Evolutionary conservation across 148 eudicot species (phyloP).

Genomic region (Cornus suecica): DNA sequence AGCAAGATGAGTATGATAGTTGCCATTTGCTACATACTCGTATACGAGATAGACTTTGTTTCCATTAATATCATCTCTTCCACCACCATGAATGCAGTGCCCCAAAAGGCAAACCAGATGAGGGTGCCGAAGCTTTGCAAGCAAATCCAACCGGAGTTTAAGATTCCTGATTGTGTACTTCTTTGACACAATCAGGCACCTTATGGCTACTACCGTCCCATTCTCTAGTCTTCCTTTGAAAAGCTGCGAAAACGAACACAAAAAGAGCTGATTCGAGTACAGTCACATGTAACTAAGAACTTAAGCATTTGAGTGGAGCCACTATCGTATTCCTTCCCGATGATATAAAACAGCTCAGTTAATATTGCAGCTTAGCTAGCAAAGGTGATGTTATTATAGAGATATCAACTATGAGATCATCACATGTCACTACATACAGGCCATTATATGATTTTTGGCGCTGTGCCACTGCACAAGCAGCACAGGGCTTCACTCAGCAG

Average conservation of each 20-base stretch:
- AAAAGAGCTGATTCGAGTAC: background rate
- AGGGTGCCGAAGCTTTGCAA: conserved; percentile 66
- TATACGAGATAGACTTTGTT: conserved; percentile 60
- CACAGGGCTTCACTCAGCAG: too few relatives aligned
- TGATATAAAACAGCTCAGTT: too few relatives aligned
- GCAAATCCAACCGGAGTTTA: conserved; percentile 61
- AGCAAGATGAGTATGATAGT: conserved; percentile 41
- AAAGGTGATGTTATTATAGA: background rate
- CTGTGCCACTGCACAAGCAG: background rate
- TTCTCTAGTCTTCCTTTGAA: conserved; percentile 57
- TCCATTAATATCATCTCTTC: conserved; percentile 26
- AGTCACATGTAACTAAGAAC: background rate
- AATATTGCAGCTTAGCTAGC: background rate
- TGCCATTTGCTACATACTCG: conserved; percentile 58
- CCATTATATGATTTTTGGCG: background rate
- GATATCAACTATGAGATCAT: background rate
- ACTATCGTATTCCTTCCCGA: too few relatives aligned
- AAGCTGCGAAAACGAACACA: conserved; percentile 35
- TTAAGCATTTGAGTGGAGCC: background rate
- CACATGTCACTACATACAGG: background rate
- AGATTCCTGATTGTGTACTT: conserved; percentile 54
- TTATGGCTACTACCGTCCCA: conserved; percentile 56
- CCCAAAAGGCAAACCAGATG: conserved; percentile 70
- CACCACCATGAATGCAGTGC: conserved; percentile 49
- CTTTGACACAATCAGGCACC: conserved; percentile 49